These are phyloP conservation scores for Petunia secreta DNA, from an alignment of 257 asterid species.

Conservation along the genomic window DNA sequence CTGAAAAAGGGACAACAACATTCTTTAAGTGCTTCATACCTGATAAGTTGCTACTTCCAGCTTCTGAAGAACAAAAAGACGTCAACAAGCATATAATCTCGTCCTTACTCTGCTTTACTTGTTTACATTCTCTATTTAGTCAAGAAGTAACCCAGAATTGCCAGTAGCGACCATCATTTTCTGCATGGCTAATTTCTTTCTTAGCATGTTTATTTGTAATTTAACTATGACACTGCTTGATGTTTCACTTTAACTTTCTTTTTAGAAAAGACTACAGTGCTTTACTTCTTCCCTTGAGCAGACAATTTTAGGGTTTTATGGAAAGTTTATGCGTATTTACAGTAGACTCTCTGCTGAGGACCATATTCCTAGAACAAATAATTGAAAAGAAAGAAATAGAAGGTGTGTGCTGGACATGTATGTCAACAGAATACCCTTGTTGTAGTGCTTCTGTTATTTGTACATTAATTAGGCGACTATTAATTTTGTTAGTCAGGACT, in stretches of 20 bases:
- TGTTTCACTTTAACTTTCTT: not conserved
- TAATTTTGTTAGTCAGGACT: not conserved
- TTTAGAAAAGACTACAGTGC: not conserved
- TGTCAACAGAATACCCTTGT: slow-evolving; percentile 15
- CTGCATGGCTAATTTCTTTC: not conserved
- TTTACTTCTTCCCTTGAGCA: not conserved
- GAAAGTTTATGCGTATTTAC: not conserved
- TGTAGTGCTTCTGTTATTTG: slow-evolving; percentile 4
- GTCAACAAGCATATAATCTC: slow-evolving; percentile 4
- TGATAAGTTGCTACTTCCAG: slow-evolving; percentile 1
- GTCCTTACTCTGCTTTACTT: not conserved
- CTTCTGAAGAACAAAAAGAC: slow-evolving; percentile 9
- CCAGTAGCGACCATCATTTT: not conserved
- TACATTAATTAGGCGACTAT: not conserved
- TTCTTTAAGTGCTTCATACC: not conserved
- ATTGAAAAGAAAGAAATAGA: not conserved
- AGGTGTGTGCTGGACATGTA: not conserved
- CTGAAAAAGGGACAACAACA: slow-evolving; percentile 4
- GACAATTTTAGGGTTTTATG: not conserved
- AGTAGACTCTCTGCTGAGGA: not conserved
- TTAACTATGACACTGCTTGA: not conserved
- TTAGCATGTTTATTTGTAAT: not conserved
- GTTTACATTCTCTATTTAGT: not conserved
- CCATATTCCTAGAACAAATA: not conserved
- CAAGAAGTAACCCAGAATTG: not conserved